Conservation (phyloP, 2,329 filamentous ascomycete species). For the Aspergillus unguis region DNA sequence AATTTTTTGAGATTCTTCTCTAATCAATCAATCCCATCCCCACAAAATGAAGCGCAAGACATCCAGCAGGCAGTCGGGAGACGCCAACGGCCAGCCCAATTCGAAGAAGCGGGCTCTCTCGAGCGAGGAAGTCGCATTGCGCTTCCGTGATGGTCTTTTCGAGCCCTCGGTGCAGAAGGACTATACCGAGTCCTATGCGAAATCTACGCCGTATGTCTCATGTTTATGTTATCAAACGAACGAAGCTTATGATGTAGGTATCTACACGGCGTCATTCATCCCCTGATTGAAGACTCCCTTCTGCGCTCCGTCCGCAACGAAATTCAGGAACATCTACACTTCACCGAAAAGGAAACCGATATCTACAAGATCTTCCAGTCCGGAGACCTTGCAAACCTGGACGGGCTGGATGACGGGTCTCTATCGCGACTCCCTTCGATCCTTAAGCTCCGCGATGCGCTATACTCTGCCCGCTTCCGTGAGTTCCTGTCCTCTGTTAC, state of each 20-base stretch:
- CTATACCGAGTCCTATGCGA: slow-evolving; percentile 43
- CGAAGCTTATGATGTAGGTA: slow-evolving; percentile 52
- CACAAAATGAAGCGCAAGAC: slow-evolving; percentile 46
- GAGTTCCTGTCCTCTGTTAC: slow-evolving; percentile 85
- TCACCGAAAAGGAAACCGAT: slow-evolving; percentile 97
- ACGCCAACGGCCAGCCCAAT: slow-evolving; percentile 33
- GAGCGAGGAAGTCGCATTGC: slow-evolving; percentile 35
- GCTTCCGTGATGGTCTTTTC: slow-evolving; percentile 46
- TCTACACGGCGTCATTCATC: slow-evolving; percentile 85
- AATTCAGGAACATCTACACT: slow-evolving; percentile 85
- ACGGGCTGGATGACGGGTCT: slow-evolving; percentile 83
- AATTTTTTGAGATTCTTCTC: not conserved
- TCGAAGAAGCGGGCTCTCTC: slow-evolving; percentile 40
- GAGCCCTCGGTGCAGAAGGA: slow-evolving; percentile 38
- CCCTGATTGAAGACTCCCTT: slow-evolving; percentile 74
- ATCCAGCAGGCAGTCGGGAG: slow-evolving; percentile 26
- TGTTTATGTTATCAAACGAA: not conserved
- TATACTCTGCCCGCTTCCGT: slow-evolving; percentile 88
- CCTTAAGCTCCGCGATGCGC: slow-evolving; percentile 84
- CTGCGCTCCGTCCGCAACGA: slow-evolving; percentile 84
- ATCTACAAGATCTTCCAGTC: slow-evolving; percentile 99
- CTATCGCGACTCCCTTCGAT: slow-evolving; percentile 83
- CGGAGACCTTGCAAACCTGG: slow-evolving; percentile 92
- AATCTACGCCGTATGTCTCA: slow-evolving; percentile 42
- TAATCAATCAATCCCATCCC: not conserved